Evolutionary conservation across 768 basidiomycete genomes (phyloP), one percentile per base, ranked within the genome.

Genomic region (Lentinula edodes): DNA sequence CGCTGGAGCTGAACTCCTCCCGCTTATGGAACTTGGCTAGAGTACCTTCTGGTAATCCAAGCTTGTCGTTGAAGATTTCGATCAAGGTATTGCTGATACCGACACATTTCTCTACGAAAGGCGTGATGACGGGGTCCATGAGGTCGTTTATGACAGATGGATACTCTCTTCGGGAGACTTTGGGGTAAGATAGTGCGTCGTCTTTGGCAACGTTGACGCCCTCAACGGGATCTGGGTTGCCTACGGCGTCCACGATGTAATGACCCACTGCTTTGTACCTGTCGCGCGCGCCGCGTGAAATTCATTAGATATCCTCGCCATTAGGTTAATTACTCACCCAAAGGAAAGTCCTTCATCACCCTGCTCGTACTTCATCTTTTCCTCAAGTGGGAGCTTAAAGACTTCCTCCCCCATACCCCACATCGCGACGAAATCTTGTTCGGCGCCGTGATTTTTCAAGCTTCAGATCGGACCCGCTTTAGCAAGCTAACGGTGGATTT

Each of bases 191-290:
- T 2, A 83, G 65, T 0, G 72, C 79, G 57, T 84, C 83, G 62
- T 84, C 83, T 63, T 78, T 80, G 0, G 81, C 72, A 57, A 83
- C 68, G 62, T 80, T 80, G 57, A 83, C 69, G 66, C 81, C 82
- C 62, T 83, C 78, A 7, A 72, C 68, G 1, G 70, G 74, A 65
- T 83, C 82, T 23, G 64, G 51, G 39, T 71, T 76, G 62, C 82
- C 82, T 10, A 70, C 70, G 53, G 76, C 74, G 64, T 83, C 81
- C 2, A 76, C 72, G 5, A 75, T 78, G 51, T 76, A 79, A 3
- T 73, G 74, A 0, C 81, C 82, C 0, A 72, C 70, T 38, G 77
- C 80, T 68, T 83, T 80, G 63, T 80, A 82, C 7, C 62, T 66
- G 45, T 18, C 35, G 32, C n/a, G n/a, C n/a, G n/a, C n/a, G n/a